phyloP scores from a whole-genome alignment of 1,284 basidiomycete genomes.

The Mycena sp. region DNA sequence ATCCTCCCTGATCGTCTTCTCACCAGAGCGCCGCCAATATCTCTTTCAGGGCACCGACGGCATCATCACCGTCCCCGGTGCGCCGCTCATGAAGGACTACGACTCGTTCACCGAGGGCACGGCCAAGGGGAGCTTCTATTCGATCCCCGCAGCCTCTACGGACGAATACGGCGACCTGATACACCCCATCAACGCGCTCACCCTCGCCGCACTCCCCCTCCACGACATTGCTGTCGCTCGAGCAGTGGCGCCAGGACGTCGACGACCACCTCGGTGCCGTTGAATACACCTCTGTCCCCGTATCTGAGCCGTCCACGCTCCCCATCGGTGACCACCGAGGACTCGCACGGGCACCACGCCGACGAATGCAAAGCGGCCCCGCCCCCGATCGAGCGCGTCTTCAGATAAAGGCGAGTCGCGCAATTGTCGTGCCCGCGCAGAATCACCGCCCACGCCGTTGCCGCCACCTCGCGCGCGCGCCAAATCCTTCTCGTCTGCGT shows the following conservation, averaged over 20 bases:
- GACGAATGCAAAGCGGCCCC: slow-evolving; percentile 27
- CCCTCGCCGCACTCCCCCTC: slow-evolving; percentile 16
- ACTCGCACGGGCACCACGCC: slow-evolving; percentile 21
- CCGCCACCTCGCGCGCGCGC: slow-evolving; percentile 24
- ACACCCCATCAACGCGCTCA: slow-evolving; percentile 25
- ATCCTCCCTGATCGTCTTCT: slow-evolving; percentile 14
- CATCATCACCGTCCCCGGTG: slow-evolving; percentile 58
- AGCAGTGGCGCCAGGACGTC: slow-evolving; percentile 26
- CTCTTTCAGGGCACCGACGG: slow-evolving; percentile 37
- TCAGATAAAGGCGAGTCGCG: slow-evolving; percentile 22
- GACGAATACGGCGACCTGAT: slow-evolving; percentile 44
- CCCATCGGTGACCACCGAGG: slow-evolving; percentile 8
- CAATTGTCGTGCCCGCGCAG: slow-evolving; percentile 12
- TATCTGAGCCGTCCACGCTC: slow-evolving; percentile 6
- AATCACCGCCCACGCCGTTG: slow-evolving; percentile 16
- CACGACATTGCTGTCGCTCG: slow-evolving; percentile 16
- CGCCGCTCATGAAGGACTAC: too few species aligned
- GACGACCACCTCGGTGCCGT: slow-evolving; percentile 10
- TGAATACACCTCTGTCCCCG: not conserved
- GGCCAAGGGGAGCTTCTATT: slow-evolving; percentile 64
- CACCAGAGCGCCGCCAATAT: slow-evolving; percentile 21
- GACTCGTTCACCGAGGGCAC: too few species aligned
- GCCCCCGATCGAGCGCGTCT: slow-evolving; percentile 20
- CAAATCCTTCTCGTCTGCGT: slow-evolving; percentile 28
- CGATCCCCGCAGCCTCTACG: slow-evolving; percentile 45